Evolutionary conservation across 495 filamentous ascomycete species (phyloP).

Genomic region (Neurospora sp.): DNA sequence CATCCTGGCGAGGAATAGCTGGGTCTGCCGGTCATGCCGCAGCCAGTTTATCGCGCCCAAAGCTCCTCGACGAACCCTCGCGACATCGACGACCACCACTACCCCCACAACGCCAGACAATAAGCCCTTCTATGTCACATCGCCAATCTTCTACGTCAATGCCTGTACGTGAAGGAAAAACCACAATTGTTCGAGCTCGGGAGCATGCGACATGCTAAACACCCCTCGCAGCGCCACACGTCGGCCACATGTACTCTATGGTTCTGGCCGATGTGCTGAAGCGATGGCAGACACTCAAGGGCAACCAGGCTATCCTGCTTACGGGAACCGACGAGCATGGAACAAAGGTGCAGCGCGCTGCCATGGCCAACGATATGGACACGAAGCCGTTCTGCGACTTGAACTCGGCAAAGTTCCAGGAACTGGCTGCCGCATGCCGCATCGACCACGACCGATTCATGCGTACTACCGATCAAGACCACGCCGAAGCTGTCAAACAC

Average conservation of each 20-base stretch:
- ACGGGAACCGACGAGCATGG: conserved; percentile 98
- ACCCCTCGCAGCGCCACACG: conserved; percentile 60
- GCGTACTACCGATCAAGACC: conserved; percentile 74
- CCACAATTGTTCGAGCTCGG: neutral
- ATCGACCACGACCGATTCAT: conserved; percentile 78
- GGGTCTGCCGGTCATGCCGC: conserved; percentile 5
- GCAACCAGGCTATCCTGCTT: conserved; percentile 57
- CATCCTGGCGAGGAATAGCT: conserved; percentile 1
- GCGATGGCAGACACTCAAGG: conserved; percentile 76
- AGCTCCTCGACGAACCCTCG: conserved; percentile 3
- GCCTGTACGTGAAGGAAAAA: conserved; percentile 48
- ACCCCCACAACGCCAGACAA: conserved; percentile 11
- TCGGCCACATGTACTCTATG: conserved; percentile 92
- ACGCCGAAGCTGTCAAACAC: conserved; percentile 78
- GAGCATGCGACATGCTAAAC: conserved; percentile 11
- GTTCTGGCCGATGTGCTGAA: conserved; percentile 85
- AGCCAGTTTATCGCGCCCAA: conserved; percentile 4
- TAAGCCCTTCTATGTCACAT: conserved; percentile 94
- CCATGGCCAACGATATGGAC: conserved; percentile 44
- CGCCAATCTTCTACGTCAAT: conserved; percentile 99
- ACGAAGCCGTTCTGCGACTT: conserved; percentile 49
- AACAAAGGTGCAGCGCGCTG: conserved; percentile 92
- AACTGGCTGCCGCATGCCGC: conserved; percentile 55
- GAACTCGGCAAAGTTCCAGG: conserved; percentile 54
- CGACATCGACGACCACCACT: neutral